phyloP scores from a whole-genome alignment of 352 stramenopile genomes.

The Globisporangium polare region DNA sequence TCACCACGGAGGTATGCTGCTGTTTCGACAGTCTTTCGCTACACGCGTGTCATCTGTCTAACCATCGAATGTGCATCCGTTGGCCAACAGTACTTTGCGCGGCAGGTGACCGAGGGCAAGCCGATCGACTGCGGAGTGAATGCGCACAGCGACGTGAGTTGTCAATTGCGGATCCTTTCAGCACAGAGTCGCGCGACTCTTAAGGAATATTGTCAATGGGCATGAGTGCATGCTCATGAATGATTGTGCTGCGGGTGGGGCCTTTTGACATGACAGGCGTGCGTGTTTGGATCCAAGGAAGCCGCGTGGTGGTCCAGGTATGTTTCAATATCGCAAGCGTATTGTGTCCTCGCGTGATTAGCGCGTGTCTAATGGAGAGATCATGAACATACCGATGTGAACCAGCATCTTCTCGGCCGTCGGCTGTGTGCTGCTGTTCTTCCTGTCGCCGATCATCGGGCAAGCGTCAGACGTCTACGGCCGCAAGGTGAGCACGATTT shows the following conservation, averaged over 20 bases:
- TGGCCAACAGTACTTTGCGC: slow-evolving; percentile 66
- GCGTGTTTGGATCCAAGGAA: slow-evolving; percentile 58
- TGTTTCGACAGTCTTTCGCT: neutral
- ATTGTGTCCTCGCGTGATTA: neutral
- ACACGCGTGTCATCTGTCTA: neutral
- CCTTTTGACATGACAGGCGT: slow-evolving; percentile 27
- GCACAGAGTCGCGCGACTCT: neutral
- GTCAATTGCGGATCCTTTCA: slow-evolving; percentile 1
- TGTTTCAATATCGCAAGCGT: neutral
- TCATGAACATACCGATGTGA: neutral
- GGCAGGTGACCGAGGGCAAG: slow-evolving; percentile 36
- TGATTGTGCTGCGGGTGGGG: neutral
- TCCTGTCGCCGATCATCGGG: slow-evolving; percentile 65
- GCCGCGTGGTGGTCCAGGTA: slow-evolving; percentile 72
- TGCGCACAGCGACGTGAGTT: slow-evolving; percentile 31
- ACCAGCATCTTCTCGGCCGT: slow-evolving; percentile 60
- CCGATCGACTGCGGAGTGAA: slow-evolving; percentile 56
- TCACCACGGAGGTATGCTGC: slow-evolving; percentile 52
- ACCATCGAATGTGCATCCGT: neutral
- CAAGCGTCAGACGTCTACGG: slow-evolving; percentile 73
- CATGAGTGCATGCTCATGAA: neutral
- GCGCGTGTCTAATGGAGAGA: neutral
- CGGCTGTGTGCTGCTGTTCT: slow-evolving; percentile 55
- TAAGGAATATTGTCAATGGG: neutral
- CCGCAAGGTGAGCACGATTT: slow-evolving; percentile 48